Evolutionary conservation across 352 stramenopile species (phyloP), one percentile per base, ranked within the genome.

Genomic region (Globisporangium camurandrum): DNA sequence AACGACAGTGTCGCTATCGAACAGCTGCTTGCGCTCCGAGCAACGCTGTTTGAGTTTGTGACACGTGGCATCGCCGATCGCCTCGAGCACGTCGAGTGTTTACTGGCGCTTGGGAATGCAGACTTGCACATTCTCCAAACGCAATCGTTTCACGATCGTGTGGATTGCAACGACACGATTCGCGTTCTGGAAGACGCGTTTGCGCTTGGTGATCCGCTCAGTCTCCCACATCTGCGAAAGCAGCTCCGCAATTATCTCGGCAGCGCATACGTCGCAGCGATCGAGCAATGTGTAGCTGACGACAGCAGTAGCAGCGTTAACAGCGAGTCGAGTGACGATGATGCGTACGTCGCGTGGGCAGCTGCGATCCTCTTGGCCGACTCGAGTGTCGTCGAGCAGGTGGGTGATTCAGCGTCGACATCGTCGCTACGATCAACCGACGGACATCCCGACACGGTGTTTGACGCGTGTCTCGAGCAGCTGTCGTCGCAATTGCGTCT

Each of bases 1-100:
- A 48, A 41, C 31, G 43, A 66, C 37, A 24, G 49, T 42, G 24
- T 49, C 12, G 56, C 51, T 49, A 58, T 75, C 19, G 58, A 83
- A 30, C 46, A 60, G 4, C 33, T 89, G 16, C 31, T 83, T 1
- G 9, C 42, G 16, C 59, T 59, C 7, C 67, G 83, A 59, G 76
- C 73, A 47, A 71, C 61, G 17, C 53, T 86, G 9, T 74, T 84
- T 39, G 53, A 48, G 6, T 54, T 58, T 20, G 55, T 75, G n/a
- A 67, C 72, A 11, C 40, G 16, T 87, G 75, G 37, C 8, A 8
- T 34, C 30, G 36, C 30, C 19, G 34, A 69, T 37, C 46, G 54
- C n/a, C 28, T 87, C 33, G 78, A 87, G 51, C 56, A 56, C 20
- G 52, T 75, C n/a, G 71, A 82, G 23, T 67, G 59, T 11, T 66